Conservation (phyloP, 352 stramenopile genomes). For the Phytopythium litorale region DNA sequence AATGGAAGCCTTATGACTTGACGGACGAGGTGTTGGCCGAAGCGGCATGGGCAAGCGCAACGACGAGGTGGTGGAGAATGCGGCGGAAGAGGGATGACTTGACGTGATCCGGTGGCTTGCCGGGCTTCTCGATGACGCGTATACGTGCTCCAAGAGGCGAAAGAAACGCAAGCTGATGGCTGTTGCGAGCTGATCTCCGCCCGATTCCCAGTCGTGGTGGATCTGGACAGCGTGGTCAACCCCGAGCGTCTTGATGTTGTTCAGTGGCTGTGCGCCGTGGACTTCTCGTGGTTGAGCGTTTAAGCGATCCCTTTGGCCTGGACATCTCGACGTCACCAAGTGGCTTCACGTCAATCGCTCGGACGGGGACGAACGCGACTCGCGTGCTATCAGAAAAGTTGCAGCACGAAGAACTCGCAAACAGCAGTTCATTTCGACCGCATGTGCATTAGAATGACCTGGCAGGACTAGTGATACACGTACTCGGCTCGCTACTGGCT, state of each 20-base stretch:
- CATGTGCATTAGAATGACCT: neutral
- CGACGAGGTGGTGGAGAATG: neutral
- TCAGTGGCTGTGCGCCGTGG: neutral
- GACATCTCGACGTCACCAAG: neutral
- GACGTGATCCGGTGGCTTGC: neutral
- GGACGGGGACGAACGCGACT: neutral
- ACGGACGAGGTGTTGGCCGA: neutral
- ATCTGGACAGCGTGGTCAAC: neutral
- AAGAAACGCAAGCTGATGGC: too few species aligned
- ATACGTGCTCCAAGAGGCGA: neutral
- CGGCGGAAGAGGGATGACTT: neutral
- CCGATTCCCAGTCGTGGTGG: too few species aligned
- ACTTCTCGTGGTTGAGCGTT: neutral
- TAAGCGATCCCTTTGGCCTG: neutral
- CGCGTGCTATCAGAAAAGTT: too few species aligned
- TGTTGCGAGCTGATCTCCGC: too few species aligned
- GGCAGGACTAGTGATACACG: neutral
- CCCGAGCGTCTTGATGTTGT: neutral
- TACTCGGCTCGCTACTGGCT: neutral
- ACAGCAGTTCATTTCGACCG: slow-evolving; percentile 1
- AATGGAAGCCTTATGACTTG: neutral
- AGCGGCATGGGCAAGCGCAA: neutral
- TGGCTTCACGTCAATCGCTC: neutral
- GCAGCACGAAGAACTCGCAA: neutral
- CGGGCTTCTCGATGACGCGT: neutral